Base-by-base conservation (phyloP, 2,329 filamentous ascomycete genomes). In the Alternaria incomplexa region DNA sequence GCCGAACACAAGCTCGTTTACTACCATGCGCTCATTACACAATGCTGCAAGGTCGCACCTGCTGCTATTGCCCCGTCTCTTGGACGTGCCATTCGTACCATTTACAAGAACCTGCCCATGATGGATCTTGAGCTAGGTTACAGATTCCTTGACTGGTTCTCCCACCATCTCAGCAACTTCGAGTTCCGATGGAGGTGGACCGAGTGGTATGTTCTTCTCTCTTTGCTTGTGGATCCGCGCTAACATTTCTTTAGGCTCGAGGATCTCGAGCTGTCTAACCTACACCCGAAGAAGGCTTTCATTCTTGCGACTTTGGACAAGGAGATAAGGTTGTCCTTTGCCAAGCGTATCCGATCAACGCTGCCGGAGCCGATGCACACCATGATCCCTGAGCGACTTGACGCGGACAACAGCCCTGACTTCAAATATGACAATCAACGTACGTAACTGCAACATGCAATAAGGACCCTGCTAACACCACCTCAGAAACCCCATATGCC, bases 151-250 rank as follows among this genome's bases (percentile, higher is more conserved):
- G 95, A 98, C 79, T 99, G 96, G 96, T 99, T 99, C 77, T 88
- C 95, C 17, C 96, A 99, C 79, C 96, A 99, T 83, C 83, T 99
- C 69, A 97, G 94, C 82, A 99, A 99, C 83, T 99, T 99, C 77
- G 96, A 97, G 56, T 99, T 98, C 79, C 96, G 96, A 10, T 99
- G 96, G 96, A 98, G 98, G 81, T 99, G 96, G 96, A 90, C 91
- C 15, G 96, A 99, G 82, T 99, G 96, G 96, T 88, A 80, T 72
- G 85, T 81, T 10, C 9, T 46, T 23, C 9, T 17, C 12, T 3
- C 6, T 9, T 10, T 22, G 12, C 28, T 3, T 17, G 5, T 13
- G 2, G 8, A 22, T 20, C 9, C 11, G 17, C 52, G 56, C 70
- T 73, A 69, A 75, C 28, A 6, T 3, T 26, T 3, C 40, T 30